A percentile compares a stretch with the other conserved stretches of the same genome.
phyloP scores from a whole-genome alignment of 345 rosid genomes.

The Rhodomyrtus tomentosa region DNA sequence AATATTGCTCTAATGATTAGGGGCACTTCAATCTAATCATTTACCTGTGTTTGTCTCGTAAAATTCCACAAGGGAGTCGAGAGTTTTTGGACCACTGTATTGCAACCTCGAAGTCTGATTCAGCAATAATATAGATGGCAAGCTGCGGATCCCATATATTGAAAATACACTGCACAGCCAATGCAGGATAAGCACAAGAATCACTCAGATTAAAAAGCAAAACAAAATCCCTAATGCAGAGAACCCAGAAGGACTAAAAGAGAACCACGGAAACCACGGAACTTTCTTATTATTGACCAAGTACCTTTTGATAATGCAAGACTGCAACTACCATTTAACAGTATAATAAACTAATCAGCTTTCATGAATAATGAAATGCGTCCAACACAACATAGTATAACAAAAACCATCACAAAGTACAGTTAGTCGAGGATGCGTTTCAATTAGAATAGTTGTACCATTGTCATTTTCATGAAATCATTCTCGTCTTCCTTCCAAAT shows the following conservation, averaged over 20 bases:
- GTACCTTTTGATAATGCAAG: background rate
- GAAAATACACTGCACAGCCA: constrained; percentile 55
- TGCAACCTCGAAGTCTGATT: constrained; percentile 46
- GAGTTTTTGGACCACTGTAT: constrained; percentile 55
- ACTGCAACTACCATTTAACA: background rate
- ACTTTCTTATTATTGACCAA: background rate
- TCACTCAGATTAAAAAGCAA: background rate
- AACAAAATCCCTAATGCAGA: background rate
- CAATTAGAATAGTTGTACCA: background rate
- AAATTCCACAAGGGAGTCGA: constrained; percentile 49
- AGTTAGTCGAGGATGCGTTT: background rate
- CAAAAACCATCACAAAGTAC: background rate
- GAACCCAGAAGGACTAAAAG: background rate
- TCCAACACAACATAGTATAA: background rate
- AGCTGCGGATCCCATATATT: constrained; percentile 72
- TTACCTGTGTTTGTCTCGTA: constrained; percentile 66
- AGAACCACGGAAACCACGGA: background rate
- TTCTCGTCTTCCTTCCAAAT: background rate
- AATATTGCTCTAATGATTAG: background rate
- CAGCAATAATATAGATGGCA: constrained; percentile 63
- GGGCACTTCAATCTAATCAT: background rate
- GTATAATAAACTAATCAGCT: background rate
- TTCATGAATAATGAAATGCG: background rate
- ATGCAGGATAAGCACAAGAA: background rate
- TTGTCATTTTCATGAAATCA: background rate